Evolutionary conservation across 2,329 filamentous ascomycete species (phyloP), one percentile per base, ranked within the genome.

Genomic region (Colletotrichum trifolii): DNA sequence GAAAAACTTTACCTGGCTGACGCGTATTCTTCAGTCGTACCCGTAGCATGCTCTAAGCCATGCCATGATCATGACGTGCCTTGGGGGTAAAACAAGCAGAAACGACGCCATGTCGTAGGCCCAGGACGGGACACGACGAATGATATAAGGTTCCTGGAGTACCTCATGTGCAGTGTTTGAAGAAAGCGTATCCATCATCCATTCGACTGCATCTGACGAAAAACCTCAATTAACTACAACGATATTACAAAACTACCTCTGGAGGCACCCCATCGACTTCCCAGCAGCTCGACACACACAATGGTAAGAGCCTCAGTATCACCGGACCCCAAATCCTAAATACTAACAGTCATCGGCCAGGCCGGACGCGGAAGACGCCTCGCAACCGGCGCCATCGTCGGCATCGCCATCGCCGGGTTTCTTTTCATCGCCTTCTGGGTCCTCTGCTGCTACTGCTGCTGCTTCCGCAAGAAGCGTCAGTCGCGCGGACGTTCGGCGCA

Each of bases 311-410:
- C 10, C 15, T 6, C 9, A 13, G 38, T 7, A 13, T 6, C 3
- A 2, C 12, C 43, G 17, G 3, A 36, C 25, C 13, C 17, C 9
- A 6, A n/a, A 17, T 11, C 2, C 3, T 4, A 36, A 13, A 6
- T 17, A 38, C 33, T 42, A 33, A 49, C 38, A n/a, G 4, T 6
- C 12, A 17, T 9, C 10, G 10, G 3, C 7, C 35, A 66, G 63
- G 46, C 65, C 25, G 54, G 60, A 50, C 64, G 64, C 6, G 53
- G 67, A 53, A 56, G 64, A 54, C 67, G 67, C 48, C 60, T 67
- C n/a, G 67, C 67, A 13, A 67, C 64, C 12, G 64, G 67, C 33
- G 67, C 60, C 10, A 65, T 68, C 36, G 38, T 68, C 45, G 67
- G 67, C 11, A 65, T 68, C 34, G 67, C 64, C 49, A 68, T 68